Evolutionary conservation across 441 rosid genomes (phyloP).

Genomic region (Bruguiera hainesii): DNA sequence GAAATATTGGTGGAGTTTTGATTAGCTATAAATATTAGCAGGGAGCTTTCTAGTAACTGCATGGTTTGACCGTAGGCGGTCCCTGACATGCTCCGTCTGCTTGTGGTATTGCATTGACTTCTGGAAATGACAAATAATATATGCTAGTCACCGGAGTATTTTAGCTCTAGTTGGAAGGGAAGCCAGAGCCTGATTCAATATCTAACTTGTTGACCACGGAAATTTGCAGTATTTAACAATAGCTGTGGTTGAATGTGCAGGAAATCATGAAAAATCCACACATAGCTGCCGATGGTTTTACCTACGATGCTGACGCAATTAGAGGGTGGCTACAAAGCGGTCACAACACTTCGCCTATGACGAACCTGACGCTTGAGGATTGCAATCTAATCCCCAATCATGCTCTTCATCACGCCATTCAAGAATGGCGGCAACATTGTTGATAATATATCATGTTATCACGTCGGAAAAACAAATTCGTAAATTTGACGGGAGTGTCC

Average conservation of each 20-base stretch:
- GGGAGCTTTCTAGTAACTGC: not conserved
- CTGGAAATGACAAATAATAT: too few species aligned
- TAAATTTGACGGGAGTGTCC: too few species aligned
- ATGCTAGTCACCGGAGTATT: too few species aligned
- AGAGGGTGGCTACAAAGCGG: constrained; percentile 80
- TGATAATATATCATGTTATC: constrained; percentile 22
- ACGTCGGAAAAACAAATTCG: too few species aligned
- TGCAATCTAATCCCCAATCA: constrained; percentile 72
- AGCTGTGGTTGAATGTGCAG: constrained; percentile 30
- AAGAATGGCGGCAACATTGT: constrained; percentile 63
- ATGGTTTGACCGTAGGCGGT: not conserved
- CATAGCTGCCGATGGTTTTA: constrained; percentile 91
- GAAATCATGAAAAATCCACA: constrained; percentile 85
- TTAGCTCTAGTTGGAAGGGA: too few species aligned
- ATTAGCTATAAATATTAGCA: too few species aligned
- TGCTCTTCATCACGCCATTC: constrained; percentile 78
- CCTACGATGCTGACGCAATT: constrained; percentile 87
- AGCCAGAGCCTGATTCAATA: too few species aligned
- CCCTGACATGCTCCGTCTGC: not conserved
- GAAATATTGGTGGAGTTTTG: too few species aligned
- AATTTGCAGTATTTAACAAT: too few species aligned
- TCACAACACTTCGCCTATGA: constrained; percentile 88
- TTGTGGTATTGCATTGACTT: too few species aligned
- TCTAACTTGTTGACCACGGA: too few species aligned
- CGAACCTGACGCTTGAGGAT: constrained; percentile 74